A percentile compares a stretch with the other conserved stretches of the same genome.
These are phyloP conservation scores for Neobulgaria alba DNA, from an alignment of 2,329 filamentous ascomycete species.

Conservation along the genomic window DNA sequence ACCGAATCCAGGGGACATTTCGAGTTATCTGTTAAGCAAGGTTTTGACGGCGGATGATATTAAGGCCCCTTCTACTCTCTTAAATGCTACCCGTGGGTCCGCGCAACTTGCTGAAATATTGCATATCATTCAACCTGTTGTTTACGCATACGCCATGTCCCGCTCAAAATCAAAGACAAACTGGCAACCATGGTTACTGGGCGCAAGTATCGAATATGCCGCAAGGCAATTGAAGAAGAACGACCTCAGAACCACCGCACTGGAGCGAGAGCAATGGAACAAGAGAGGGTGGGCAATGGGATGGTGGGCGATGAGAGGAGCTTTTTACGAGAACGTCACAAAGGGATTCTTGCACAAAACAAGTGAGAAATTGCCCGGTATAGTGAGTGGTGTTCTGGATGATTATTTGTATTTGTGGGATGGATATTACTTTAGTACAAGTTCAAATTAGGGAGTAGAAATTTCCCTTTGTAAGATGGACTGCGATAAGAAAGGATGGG, in stretches of 20 bases:
- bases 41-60: constrained; percentile 95
- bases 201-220: constrained; percentile 75
- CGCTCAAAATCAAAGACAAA: constrained; percentile 59
- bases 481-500: not conserved
- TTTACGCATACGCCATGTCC: constrained; percentile 79
- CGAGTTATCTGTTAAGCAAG: constrained; percentile 77
- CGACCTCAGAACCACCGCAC: constrained; percentile 58
- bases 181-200: constrained; percentile 89
- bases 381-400: constrained; percentile 79
- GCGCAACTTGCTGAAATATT: constrained; percentile 78
- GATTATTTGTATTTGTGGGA: constrained; percentile 99
- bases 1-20: constrained; percentile 74
- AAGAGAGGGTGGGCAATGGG: constrained; percentile 83
- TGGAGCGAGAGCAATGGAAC: constrained; percentile 84
- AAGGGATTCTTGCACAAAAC: constrained; percentile 59
- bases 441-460: constrained; percentile 27
- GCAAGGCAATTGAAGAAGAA: constrained; percentile 71
- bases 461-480: too few relatives aligned
- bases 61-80: constrained; percentile 76
- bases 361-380: constrained; percentile 38
- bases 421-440: constrained; percentile 74
- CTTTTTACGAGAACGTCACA: constrained; percentile 89
- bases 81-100: constrained; percentile 71
- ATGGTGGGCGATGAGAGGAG: constrained; percentile 96
- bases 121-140: constrained; percentile 80